A percentile compares a stretch with the other conserved stretches of the same genome.
These are phyloP conservation scores for Diaporthe vaccinii DNA, from an alignment of 2,329 filamentous ascomycete species.

Conservation along the genomic window DNA sequence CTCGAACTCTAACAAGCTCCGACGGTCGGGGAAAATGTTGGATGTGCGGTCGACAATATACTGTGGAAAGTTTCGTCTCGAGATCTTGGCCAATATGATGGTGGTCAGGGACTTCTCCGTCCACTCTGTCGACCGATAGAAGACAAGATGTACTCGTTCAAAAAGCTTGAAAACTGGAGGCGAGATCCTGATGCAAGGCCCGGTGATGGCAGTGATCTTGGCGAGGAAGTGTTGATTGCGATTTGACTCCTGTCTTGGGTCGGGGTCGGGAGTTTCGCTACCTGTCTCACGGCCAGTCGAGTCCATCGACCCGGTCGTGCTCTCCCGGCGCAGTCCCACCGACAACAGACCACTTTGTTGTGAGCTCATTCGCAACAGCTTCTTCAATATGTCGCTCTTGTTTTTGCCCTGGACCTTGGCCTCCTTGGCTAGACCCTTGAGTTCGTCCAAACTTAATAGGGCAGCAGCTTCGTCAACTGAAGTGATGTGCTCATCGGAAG, in stretches of 20 bases:
- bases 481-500: slow-evolving; percentile 79
- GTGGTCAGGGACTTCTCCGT: slow-evolving; percentile 96
- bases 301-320: slow-evolving; percentile 67
- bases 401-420: slow-evolving; percentile 89
- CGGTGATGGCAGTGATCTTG: slow-evolving; percentile 83
- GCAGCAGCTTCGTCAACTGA: slow-evolving; percentile 87
- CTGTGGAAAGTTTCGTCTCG: slow-evolving; percentile 86
- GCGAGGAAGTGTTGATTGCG: slow-evolving; percentile 80
- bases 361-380: slow-evolving; percentile 80
- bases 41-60: slow-evolving; percentile 92
- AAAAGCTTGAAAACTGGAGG: slow-evolving; percentile 82
- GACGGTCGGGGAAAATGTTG: slow-evolving; percentile 86
- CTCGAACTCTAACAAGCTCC: slow-evolving; percentile 88
- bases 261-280: slow-evolving; percentile 46
- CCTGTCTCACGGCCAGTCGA: slow-evolving; percentile 59
- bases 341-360: slow-evolving; percentile 83
- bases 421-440: slow-evolving; percentile 87
- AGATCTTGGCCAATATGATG: slow-evolving; percentile 93
- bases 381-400: slow-evolving; percentile 82
- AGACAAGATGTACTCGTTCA: slow-evolving; percentile 93
- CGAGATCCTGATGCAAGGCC: slow-evolving; percentile 87
- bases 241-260: slow-evolving; percentile 62
- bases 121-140: slow-evolving; percentile 97
- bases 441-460: slow-evolving; percentile 86
- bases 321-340: slow-evolving; percentile 74